Evolutionary conservation across 73 alveolate species (phyloP).

Genomic region (Effrenium voratum): DNA sequence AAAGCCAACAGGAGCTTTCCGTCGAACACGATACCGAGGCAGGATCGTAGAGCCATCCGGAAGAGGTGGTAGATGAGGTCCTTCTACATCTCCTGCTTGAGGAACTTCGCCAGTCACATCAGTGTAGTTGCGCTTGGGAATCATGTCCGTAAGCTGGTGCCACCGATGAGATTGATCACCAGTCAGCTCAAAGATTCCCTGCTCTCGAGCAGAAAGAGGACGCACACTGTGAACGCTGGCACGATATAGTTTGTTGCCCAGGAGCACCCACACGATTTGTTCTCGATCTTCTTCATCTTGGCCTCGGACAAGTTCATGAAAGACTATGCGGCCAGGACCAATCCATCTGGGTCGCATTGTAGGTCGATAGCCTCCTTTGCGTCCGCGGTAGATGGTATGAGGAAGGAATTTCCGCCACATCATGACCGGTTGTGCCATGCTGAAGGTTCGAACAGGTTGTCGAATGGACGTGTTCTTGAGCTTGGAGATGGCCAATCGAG

Average conservation of each 20-base stretch:
- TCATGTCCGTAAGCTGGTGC: slow-evolving; percentile 26
- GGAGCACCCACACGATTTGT: slow-evolving; percentile 26
- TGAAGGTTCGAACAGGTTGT: neutral
- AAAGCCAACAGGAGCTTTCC: too few relatives aligned
- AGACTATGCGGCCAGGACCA: slow-evolving; percentile 20
- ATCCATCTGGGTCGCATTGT: slow-evolving; percentile 24
- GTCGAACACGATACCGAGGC: neutral
- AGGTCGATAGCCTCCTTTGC: neutral
- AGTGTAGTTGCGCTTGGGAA: slow-evolving; percentile 2
- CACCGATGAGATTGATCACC: slow-evolving; percentile 11
- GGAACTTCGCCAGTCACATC: slow-evolving; percentile 26
- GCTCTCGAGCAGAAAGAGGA: neutral
- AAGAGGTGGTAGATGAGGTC: neutral
- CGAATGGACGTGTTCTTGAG: slow-evolving; percentile 18
- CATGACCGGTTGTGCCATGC: slow-evolving; percentile 36
- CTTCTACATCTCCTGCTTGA: neutral
- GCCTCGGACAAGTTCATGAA: slow-evolving; percentile 1
- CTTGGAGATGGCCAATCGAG: neutral
- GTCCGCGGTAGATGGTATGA: slow-evolving; percentile 11
- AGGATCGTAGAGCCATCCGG: neutral
- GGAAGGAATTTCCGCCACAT: slow-evolving; percentile 40
- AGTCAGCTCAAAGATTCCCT: neutral
- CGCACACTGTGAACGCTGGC: neutral
- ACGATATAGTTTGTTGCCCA: slow-evolving; percentile 15
- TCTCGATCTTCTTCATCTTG: slow-evolving; percentile 17